Base-by-base conservation (phyloP, 2,329 filamentous ascomycete species). In the Decorospora gaudefroyi region DNA sequence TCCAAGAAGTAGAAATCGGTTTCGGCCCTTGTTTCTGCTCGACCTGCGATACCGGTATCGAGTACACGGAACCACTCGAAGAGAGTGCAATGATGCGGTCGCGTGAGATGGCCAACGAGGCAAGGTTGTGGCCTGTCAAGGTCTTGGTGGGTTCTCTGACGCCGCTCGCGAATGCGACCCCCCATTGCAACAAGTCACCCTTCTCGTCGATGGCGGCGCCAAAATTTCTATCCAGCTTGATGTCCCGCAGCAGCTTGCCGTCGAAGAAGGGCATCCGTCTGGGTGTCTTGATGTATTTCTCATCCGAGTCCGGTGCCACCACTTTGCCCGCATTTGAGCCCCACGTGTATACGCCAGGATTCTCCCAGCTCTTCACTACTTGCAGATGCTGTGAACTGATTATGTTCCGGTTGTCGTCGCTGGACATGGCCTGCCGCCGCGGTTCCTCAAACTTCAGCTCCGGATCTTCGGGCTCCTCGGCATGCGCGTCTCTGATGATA, bases 101-200 rank as follows among this genome's bases (percentile, higher is more conserved):
- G 49, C 80, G 77, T 0, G 91, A 96, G 34, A 96, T 78, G 27
- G 83, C 81, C 29, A 96, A 74, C 44, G 88, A 88, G 46, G 80
- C 73, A 35, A 97, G 75, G 59, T 96, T 81, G 68, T 95, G 95
- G 42, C 91, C 92, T 47, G 74, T 83, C 40, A 99, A 72, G 0
- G 92, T 96, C 34, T 78, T 75, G 1, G 78, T 78, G 0, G 92
- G 93, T 19, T 77, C 74, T 7, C 76, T 80, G 19, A 82, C 75
- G 4, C 82, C 77, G 42, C 80, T 77, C 5, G 86, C 86, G 66
- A 86, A 96, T 3, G 79, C 88, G 3, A 78, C 78, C 1, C 93
- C 93, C 93, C 93, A 99, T 73, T 97, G 91, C 9, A 96, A 77
- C 30, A 99, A 70, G 66, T 97, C 87, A 3, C 93, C 93, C 51